These are phyloP conservation scores for Oryza officinalis DNA, from an alignment of 176 grass and related monocot species.

Conservation along the genomic window DNA sequence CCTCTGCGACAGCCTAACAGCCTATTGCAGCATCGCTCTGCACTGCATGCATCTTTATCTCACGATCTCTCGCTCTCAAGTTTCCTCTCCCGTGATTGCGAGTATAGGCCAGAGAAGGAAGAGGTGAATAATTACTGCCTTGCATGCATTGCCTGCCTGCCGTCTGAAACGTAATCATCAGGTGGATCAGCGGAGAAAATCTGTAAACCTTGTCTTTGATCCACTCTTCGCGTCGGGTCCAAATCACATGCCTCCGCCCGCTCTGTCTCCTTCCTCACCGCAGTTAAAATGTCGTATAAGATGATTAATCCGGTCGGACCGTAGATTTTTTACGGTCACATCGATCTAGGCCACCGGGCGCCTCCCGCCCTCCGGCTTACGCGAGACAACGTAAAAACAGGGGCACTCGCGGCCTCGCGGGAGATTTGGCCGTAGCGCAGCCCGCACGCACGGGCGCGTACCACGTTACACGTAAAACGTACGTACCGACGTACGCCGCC, in stretches of 20 bases:
- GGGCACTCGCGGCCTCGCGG: background rate
- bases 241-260: background rate
- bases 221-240: background rate
- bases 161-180: background rate
- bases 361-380: background rate
- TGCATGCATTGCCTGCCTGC: background rate
- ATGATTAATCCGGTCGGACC: background rate
- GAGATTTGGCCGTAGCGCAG: background rate
- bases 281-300: too few species aligned
- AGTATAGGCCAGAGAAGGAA: background rate
- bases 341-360: too few species aligned
- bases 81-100: conserved; percentile 1
- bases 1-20: background rate
- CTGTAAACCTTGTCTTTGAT: background rate
- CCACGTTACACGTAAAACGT: background rate
- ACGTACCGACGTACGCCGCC: background rate
- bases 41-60: background rate
- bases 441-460: background rate
- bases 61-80: background rate
- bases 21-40: background rate
- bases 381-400: background rate
- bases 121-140: background rate
- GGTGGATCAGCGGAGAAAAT: background rate
- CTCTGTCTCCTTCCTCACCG: background rate
- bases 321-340: background rate